Evolutionary conservation across 345 rosid species (phyloP).

Genomic region (Heritiera fomes): DNA sequence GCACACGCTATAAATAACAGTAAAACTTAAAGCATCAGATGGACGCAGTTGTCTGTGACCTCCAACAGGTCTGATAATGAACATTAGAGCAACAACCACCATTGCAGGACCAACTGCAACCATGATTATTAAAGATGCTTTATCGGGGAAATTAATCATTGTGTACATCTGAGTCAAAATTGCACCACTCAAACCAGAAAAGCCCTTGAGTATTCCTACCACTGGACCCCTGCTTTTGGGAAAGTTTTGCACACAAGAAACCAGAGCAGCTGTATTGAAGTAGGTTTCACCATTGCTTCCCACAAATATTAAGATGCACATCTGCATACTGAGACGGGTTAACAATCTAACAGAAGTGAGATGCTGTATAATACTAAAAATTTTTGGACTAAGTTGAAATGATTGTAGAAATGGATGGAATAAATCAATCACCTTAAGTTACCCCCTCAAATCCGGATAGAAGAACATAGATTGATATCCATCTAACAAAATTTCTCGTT

Average conservation of each 20-base stretch:
- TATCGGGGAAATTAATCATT: constrained; percentile 69
- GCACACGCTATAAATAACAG: constrained; percentile 74
- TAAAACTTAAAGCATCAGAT: constrained; percentile 64
- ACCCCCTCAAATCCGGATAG: background rate
- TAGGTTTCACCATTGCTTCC: constrained; percentile 97
- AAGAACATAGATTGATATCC: background rate
- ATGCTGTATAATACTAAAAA: background rate
- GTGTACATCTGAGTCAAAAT: constrained; percentile 87
- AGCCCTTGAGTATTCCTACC: constrained; percentile 96
- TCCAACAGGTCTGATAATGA: constrained; percentile 84
- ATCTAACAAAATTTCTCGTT: background rate
- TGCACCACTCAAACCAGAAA: constrained; percentile 97
- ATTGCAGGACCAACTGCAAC: constrained; percentile 92
- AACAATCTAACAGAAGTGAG: constrained; percentile 21
- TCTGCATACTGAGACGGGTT: constrained; percentile 44
- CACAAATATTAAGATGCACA: constrained; percentile 87
- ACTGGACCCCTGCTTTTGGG: constrained; percentile 98
- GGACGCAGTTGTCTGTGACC: constrained; percentile 85
- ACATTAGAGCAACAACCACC: constrained; percentile 75
- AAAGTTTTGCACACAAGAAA: constrained; percentile 94
- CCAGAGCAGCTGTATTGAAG: constrained; percentile 90
- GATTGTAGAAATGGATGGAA: background rate
- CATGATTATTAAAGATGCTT: constrained; percentile 89
- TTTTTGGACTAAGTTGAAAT: background rate
- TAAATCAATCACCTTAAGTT: background rate